A percentile compares a stretch with the other conserved stretches of the same genome.
These are phyloP conservation scores for Phlebopus sp. DNA, from an alignment of 1,284 basidiomycete species.

Conservation along the genomic window DNA sequence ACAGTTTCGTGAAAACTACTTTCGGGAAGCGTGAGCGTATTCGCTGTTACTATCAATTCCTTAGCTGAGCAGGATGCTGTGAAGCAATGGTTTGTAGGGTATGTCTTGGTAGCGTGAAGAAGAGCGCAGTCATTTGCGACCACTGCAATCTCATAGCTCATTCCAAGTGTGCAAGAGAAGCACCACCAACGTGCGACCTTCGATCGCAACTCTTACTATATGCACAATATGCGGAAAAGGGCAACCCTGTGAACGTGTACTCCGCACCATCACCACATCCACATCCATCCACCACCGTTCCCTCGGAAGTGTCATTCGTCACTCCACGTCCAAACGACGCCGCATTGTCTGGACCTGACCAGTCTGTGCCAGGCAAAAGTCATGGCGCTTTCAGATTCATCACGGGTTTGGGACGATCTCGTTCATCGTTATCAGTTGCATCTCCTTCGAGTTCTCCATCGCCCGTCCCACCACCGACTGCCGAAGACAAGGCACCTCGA, in stretches of 20 bases:
- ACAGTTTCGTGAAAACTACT: slow-evolving; percentile 87
- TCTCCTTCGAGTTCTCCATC: slow-evolving; percentile 27
- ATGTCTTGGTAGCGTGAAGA: slow-evolving; percentile 79
- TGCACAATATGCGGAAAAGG: slow-evolving; percentile 69
- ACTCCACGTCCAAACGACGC: slow-evolving; percentile 52
- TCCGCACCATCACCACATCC: slow-evolving; percentile 29
- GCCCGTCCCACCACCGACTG: slow-evolving; percentile 17
- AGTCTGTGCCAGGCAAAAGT: slow-evolving; percentile 36
- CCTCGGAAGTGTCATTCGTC: slow-evolving; percentile 53
- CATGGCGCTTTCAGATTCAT: slow-evolving; percentile 65
- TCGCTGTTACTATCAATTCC: slow-evolving; percentile 14
- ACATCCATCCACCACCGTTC: slow-evolving; percentile 41
- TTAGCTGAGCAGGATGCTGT: slow-evolving; percentile 6
- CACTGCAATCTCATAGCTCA: slow-evolving; percentile 90
- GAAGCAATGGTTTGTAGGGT: slow-evolving; percentile 85
- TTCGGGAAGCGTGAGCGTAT: slow-evolving; percentile 80
- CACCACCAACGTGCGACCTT: slow-evolving; percentile 80
- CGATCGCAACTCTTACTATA: slow-evolving; percentile 71
- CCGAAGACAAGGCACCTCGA: slow-evolving; percentile 30
- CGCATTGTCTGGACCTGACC: slow-evolving; percentile 30
- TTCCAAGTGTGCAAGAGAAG: slow-evolving; percentile 70
- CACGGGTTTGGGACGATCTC: slow-evolving; percentile 59
- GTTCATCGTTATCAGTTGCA: slow-evolving; percentile 37
- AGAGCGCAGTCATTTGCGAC: slow-evolving; percentile 84
- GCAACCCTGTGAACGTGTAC: slow-evolving; percentile 50